Base-by-base conservation (phyloP, 306 rosid species). In the Macrotyloma uniflorum region DNA sequence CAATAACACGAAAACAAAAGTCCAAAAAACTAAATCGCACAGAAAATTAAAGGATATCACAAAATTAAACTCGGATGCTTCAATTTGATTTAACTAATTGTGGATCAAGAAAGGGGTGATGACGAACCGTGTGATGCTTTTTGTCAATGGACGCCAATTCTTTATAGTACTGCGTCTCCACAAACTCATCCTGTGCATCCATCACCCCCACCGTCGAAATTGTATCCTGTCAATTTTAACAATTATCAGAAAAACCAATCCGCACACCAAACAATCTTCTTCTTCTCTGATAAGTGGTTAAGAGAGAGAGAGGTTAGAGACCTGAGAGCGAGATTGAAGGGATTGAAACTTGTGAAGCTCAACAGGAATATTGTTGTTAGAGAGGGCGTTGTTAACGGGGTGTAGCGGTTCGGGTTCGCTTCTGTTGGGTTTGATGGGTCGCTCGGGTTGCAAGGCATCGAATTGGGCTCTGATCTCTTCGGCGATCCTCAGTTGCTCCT, bases 371-470 rank as follows among this genome's bases (percentile, higher is more conserved):
- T 57, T 13, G 6, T 75, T 26, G 20, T 32, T 18, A 3, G 68
- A 32, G 74, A 22, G 1, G 49, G 70, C 4, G 80, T 73, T 23
- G 33, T 45, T 3, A 42, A 12, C 78, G 16, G 77, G 59, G 83
- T 23, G 26, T 35, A 55, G 73, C 13, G 62, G 4, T 4, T 51
- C 28, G 8, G 83, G 84, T 32, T 90, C 96, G 75, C 98, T 93
- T 72, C 98, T 63, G 72, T 68, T 89, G 59, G 98, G 98, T 45
- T 93, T 90, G 77, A 72, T 33, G 64, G 90, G 85, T 46, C 94
- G 84, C 67, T 82, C 87, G 70, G 94, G 94, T 3, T 84, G 80
- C 18, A 82, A 54, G 78, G 93, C 83, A 47, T 91, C 93, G 54
- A 91, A 89, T 69, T 83, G 87, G 50, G 88, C 89, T 81, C 87